Base-by-base conservation (phyloP, 768 basidiomycete species). In the Mycena leptocephala region DNA sequence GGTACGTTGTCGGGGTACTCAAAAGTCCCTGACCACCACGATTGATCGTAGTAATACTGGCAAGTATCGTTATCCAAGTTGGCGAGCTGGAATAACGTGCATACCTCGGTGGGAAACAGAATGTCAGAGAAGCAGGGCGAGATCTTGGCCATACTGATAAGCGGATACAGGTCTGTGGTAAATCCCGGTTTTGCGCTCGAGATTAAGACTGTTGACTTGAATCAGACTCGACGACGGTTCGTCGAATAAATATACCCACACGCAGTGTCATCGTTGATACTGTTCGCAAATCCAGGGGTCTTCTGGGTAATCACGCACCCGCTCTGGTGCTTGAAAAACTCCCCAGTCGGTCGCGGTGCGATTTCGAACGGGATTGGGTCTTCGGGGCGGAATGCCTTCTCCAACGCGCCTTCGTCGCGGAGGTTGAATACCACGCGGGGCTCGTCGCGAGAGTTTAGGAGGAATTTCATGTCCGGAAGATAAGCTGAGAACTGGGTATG, bases 121-220 rank as follows among this genome's bases (percentile, higher is more conserved):
- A 78, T 78, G 30, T 78, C 76, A 0, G 73, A 51, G 26, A 78
- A 78, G 37, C 76, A 78, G 3, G 76, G 73, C 2, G 39, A 39
- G 24, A 71, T 67, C 33, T 71, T 76, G 24, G 75, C 56, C 70
- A 76, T 67, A 53, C 70, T 66, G 18, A 75, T 14, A 2, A 78
- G 20, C 7, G 76, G 76, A 55, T 71, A 78, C 9, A 75, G 37
- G 22, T 78, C 76, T 9, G 68, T 70, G 2, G 68, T 78, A 24
- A 70, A 75, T 10, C 65, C 61, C 14, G 67, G 39, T 28, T 53
- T 66, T 20, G 72, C 64, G 10, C 59, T 70, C 28, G 56, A 66
- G 3, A 75, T 41, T 33, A 78, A n/a, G 56, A 78, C 76, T 75
- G 43, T 20, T 18, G 33, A 26, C 20, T 3, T 39, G n/a, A 51